Evolutionary conservation across 2,329 filamentous ascomycete species (phyloP).

Genomic region (Aspergillus sp.): DNA sequence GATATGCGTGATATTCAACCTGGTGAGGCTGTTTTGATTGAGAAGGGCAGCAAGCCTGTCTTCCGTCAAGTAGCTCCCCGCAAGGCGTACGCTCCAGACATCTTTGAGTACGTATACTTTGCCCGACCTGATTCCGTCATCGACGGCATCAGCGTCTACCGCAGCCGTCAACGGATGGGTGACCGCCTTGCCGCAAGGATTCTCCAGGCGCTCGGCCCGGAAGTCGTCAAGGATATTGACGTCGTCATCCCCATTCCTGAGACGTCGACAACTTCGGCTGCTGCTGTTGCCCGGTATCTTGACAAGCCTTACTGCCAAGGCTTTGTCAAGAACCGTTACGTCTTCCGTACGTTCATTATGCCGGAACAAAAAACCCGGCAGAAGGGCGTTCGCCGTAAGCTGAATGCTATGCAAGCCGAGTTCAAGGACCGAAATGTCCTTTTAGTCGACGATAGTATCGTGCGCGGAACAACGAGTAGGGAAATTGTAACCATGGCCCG

Average conservation of each 20-base stretch:
- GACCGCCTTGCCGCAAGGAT: slow-evolving; percentile 75
- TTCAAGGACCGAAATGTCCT: slow-evolving; percentile 79
- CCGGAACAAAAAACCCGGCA: slow-evolving; percentile 76
- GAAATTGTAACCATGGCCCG: slow-evolving; percentile 82
- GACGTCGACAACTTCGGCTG: slow-evolving; percentile 78
- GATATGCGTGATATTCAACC: slow-evolving; percentile 76
- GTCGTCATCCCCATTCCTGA: slow-evolving; percentile 78
- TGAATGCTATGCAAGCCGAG: slow-evolving; percentile 82
- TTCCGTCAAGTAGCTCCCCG: slow-evolving; percentile 72
- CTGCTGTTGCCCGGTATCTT: slow-evolving; percentile 71
- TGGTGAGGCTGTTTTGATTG: slow-evolving; percentile 81
- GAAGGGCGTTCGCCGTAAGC: slow-evolving; percentile 84
- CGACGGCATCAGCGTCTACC: slow-evolving; percentile 84
- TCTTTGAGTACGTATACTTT: slow-evolving; percentile 88
- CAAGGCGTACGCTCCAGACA: slow-evolving; percentile 75
- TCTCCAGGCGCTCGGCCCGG: slow-evolving; percentile 63
- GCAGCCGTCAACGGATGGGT: slow-evolving; percentile 84
- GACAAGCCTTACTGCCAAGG: slow-evolving; percentile 76
- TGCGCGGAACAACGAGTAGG: slow-evolving; percentile 77
- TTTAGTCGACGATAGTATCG: slow-evolving; percentile 86
- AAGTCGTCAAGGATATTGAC: slow-evolving; percentile 74
- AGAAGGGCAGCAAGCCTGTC: slow-evolving; percentile 71
- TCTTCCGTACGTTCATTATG: slow-evolving; percentile 86
- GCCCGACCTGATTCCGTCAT: slow-evolving; percentile 78
- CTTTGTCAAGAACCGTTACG: slow-evolving; percentile 87